Evolutionary conservation across 2,329 filamentous ascomycete species (phyloP).

Genomic region (Pyrenophora seminiperda): DNA sequence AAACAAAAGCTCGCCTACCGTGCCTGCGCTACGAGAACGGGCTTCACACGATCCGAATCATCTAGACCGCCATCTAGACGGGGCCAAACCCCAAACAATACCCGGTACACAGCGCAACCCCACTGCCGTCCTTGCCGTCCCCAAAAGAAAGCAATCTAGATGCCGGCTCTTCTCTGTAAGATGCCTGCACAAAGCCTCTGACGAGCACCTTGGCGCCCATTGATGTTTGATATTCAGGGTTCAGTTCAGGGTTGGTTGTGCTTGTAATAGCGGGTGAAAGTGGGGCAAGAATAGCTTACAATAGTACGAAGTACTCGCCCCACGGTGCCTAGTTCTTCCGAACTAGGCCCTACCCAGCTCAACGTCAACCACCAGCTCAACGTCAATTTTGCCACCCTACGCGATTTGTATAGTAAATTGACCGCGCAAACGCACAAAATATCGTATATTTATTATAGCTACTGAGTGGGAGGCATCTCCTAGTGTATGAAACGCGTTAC

Average conservation of each 20-base stretch:
- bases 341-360: too few species aligned
- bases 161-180: background rate
- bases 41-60: slow-evolving; percentile 16
- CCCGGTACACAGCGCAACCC: too few species aligned
- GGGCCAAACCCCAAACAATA: background rate
- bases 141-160: background rate
- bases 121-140: background rate
- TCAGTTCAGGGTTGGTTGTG: slow-evolving; percentile 4
- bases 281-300: slow-evolving; percentile 1
- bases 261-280: slow-evolving; percentile 3
- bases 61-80: slow-evolving; percentile 6
- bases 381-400: too few species aligned
- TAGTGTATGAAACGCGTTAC: too few species aligned
- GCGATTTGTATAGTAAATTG: too few species aligned
- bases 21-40: slow-evolving; percentile 19
- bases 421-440: too few species aligned
- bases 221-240: slow-evolving; percentile 11
- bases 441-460: too few species aligned
- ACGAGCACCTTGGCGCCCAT: slow-evolving; percentile 3
- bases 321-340: too few species aligned
- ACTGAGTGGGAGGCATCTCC: too few species aligned
- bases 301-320: too few species aligned
- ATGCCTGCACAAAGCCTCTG: slow-evolving; percentile 4
- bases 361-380: too few species aligned
- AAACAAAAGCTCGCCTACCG: slow-evolving; percentile 12